Conservation (phyloP, 495 filamentous ascomycete species). For the Talaromyces borbonicus region DNA sequence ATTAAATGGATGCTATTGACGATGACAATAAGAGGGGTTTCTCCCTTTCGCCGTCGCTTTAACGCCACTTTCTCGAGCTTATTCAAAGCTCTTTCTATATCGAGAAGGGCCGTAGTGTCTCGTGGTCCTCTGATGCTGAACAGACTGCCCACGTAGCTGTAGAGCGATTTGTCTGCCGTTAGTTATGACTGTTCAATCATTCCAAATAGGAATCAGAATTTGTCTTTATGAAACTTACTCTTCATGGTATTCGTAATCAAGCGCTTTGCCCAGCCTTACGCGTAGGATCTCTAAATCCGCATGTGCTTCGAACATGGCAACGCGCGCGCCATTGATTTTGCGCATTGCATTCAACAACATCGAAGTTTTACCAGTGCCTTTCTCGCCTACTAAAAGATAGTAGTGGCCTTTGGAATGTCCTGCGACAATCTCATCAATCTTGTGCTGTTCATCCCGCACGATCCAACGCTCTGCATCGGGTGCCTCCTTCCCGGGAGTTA, state of each 20-base stretch:
- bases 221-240: too few species aligned
- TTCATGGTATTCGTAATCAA: conserved; percentile 86
- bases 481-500: conserved; percentile 45
- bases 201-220: too few species aligned
- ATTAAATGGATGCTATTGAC: conserved; percentile 87
- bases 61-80: conserved; percentile 94
- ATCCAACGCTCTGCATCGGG: conserved; percentile 69
- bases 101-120: conserved; percentile 80
- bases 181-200: not conserved
- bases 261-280: conserved; percentile 77
- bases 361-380: conserved; percentile 90
- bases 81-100: conserved; percentile 94
- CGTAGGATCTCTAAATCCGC: conserved; percentile 93
- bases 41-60: conserved; percentile 45
- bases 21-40: conserved; percentile 68
- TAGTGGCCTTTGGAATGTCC: conserved; percentile 69
- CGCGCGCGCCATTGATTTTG: conserved; percentile 74
- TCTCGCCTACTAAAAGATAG: conserved; percentile 88
- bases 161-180: conserved; percentile 10
- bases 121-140: conserved; percentile 91
- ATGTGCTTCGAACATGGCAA: conserved; percentile 92
- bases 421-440: conserved; percentile 67
- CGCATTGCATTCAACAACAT: conserved; percentile 94
- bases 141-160: conserved; percentile 87
- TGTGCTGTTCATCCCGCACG: conserved; percentile 63